These are phyloP conservation scores for Trifolium repens DNA, from an alignment of 306 rosid genomes.

Conservation along the genomic window DNA sequence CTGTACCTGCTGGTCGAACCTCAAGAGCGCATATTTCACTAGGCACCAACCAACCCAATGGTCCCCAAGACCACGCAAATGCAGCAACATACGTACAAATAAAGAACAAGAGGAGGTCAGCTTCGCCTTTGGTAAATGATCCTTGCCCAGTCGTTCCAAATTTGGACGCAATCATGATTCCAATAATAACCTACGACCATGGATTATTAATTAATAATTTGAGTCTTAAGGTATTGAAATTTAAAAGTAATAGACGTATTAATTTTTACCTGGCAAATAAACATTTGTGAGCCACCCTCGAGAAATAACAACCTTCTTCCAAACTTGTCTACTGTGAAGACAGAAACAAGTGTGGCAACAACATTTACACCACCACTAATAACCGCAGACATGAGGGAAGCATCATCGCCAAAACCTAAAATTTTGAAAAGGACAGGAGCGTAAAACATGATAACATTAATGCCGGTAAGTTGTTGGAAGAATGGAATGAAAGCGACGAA, in stretches of 20 bases:
- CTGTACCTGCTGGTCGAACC: constrained; percentile 64
- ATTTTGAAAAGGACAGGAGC: constrained; percentile 23
- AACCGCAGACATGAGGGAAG: constrained; percentile 26
- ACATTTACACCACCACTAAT: constrained; percentile 17
- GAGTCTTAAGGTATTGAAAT: neutral
- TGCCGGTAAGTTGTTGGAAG: constrained; percentile 31
- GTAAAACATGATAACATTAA: constrained; percentile 35
- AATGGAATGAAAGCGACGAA: constrained; percentile 3
- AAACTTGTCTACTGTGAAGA: constrained; percentile 11
- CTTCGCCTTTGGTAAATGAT: constrained; percentile 28
- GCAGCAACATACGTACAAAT: constrained; percentile 70
- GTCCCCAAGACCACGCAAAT: constrained; percentile 83
- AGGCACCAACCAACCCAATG: constrained; percentile 69
- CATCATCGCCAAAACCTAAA: constrained; percentile 22
- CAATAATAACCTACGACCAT: constrained; percentile 41
- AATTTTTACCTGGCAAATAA: constrained; percentile 27
- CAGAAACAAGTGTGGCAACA: constrained; percentile 25
- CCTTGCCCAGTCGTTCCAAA: constrained; percentile 59
- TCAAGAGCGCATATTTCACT: constrained; percentile 65
- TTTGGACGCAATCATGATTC: constrained; percentile 37
- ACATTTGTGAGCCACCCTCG: constrained; percentile 27
- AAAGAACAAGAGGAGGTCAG: constrained; percentile 45
- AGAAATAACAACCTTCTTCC: constrained; percentile 25
- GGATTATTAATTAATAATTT: too few species aligned
- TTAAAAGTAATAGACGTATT: neutral